phyloP scores from a whole-genome alignment of 1,139 yeast species.

The Hemisphaericaspora xylanilytica region DNA sequence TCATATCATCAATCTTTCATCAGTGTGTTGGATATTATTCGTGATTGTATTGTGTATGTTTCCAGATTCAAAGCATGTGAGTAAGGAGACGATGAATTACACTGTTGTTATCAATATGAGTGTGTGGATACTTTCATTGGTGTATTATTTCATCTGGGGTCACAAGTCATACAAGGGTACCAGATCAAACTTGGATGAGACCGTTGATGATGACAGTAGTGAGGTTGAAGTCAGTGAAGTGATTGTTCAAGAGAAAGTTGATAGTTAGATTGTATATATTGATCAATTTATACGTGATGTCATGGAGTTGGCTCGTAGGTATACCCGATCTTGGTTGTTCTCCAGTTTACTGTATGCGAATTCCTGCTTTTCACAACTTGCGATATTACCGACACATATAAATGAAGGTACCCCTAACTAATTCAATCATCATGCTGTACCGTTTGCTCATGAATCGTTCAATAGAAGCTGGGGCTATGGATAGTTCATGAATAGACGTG shows the following conservation, averaged over 20 bases:
- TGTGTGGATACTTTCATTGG: constrained; percentile 28
- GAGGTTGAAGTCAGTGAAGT: constrained; percentile 8
- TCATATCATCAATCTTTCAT: constrained; percentile 23
- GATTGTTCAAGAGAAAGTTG: constrained; percentile 6
- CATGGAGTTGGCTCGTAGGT: no score
- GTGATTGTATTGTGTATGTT: constrained; percentile 40
- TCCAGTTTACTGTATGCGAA: no score
- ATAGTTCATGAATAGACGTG: no score
- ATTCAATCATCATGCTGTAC: no score
- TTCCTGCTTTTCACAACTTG: no score
- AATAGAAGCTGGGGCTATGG: no score
- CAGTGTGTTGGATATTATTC: constrained; percentile 27
- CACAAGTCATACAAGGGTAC: constrained; percentile 32
- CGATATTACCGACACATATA: no score
- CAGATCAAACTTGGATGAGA: constrained; percentile 27
- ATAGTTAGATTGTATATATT: not conserved
- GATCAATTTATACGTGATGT: not conserved
- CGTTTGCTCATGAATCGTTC: no score
- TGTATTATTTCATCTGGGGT: constrained; percentile 29
- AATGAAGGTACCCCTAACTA: no score
- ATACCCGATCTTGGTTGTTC: no score
- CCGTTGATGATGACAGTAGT: constrained; percentile 5
- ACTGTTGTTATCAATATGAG: constrained; percentile 34
- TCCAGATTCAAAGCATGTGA: constrained; percentile 28
- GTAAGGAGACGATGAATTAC: constrained; percentile 33